phyloP scores from a whole-genome alignment of 495 filamentous ascomycete genomes.

The Annulohypoxylon nitens region DNA sequence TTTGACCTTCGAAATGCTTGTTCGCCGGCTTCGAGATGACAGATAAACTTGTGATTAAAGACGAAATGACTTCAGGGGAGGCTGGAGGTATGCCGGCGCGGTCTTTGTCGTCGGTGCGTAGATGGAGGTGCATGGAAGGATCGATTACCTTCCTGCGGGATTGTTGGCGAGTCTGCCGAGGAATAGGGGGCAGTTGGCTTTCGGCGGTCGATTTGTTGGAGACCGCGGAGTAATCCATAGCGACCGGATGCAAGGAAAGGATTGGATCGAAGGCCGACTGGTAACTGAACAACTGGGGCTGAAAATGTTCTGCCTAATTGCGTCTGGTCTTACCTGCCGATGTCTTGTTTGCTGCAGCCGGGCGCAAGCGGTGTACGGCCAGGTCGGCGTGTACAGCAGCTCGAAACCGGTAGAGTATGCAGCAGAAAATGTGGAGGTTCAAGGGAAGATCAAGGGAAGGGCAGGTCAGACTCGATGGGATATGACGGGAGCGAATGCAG shows the following conservation, averaged over 20 bases:
- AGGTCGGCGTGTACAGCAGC: conserved; percentile 15
- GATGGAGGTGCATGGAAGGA: conserved; percentile 51
- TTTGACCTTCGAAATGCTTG: conserved; percentile 76
- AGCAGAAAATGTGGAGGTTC: conserved; percentile 32
- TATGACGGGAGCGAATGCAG: conserved; percentile 28
- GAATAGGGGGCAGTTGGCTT: conserved; percentile 49
- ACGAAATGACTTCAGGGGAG: conserved; percentile 93
- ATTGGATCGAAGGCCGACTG: conserved; percentile 12
- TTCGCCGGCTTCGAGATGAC: conserved; percentile 83
- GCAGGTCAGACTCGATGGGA: conserved; percentile 15
- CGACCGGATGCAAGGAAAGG: conserved; percentile 36
- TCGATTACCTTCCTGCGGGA: conserved; percentile 55
- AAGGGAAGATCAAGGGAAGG: conserved; percentile 23
- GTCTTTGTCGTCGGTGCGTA: conserved; percentile 49
- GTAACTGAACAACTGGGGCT: conserved; percentile 40
- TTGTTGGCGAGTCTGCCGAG: conserved; percentile 52
- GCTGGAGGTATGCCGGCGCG: conserved; percentile 70
- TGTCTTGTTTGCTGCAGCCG: conserved; percentile 35
- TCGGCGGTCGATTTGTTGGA: conserved; percentile 35
- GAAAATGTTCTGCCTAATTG: conserved; percentile 47
- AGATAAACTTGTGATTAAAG: conserved; percentile 90
- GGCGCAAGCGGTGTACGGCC: conserved; percentile 38
- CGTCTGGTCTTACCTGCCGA: conserved; percentile 38
- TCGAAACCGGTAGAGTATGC: conserved; percentile 31
- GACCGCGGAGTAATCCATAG: conserved; percentile 40